Evolutionary conservation across 1,284 basidiomycete genomes (phyloP).

Genomic region (Cutaneotrichosporon sp.): DNA sequence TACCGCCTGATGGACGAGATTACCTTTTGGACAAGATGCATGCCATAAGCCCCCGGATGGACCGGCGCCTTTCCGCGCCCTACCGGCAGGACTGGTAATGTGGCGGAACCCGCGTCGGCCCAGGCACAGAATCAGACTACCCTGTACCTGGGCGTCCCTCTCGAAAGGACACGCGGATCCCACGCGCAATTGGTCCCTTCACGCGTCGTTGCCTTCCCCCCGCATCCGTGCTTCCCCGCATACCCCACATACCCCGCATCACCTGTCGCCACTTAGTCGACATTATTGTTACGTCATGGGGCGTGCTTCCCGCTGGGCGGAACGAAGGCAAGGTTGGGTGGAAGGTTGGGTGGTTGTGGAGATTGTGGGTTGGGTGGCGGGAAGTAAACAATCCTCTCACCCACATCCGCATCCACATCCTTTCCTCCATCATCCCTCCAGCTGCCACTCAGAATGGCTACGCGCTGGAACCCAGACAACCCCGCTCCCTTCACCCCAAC

Average conservation of each 20-base stretch:
- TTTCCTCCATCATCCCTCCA: not conserved
- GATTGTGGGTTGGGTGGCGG: not conserved
- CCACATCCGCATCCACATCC: not conserved
- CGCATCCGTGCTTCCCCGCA: not conserved
- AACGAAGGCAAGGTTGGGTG: too few species aligned
- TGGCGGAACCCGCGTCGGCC: not conserved
- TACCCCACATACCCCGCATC: constrained; percentile 1
- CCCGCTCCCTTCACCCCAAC: constrained; percentile 10
- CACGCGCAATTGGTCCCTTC: not conserved
- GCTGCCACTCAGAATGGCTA: not conserved
- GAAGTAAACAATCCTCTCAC: not conserved
- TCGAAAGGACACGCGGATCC: not conserved
- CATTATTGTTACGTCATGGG: not conserved
- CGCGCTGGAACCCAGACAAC: constrained; percentile 24
- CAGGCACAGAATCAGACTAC: constrained; percentile 1
- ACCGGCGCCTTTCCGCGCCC: not conserved
- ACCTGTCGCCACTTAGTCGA: too few species aligned
- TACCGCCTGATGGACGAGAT: not conserved
- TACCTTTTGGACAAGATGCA: not conserved
- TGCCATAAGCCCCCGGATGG: not conserved
- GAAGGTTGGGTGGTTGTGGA: too few species aligned
- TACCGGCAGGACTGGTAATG: not conserved
- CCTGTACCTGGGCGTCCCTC: not conserved
- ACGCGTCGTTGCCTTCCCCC: not conserved
- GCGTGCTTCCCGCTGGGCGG: not conserved